Base-by-base conservation (phyloP, 257 asterid species). In the Eustoma russellianum region DNA sequence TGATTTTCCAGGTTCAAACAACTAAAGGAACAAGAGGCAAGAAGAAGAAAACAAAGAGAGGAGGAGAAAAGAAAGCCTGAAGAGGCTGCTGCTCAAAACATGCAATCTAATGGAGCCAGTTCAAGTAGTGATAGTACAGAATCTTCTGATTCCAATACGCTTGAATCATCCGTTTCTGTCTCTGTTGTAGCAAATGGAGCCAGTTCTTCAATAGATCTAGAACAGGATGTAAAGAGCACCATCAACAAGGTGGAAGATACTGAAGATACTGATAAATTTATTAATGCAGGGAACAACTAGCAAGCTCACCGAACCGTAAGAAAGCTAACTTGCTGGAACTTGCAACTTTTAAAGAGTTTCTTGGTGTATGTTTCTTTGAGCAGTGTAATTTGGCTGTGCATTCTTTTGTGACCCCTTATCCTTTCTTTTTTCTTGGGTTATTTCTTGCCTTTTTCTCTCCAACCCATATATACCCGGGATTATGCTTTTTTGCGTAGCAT, bases 21-120 rank as follows among this genome's bases (percentile, higher is more conserved):
- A 68, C 68, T 92, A 43, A 92, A 92, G 70, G 98, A 85, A 79
- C 85, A 92, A 78, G 98, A 92, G 72, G 88, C 84, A 61, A 79
- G 53, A 56, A 75, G 60, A 61, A 77, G 69, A 65, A 61, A 52
- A 55, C 84, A 80, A 74, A 81, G 56, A 65, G 95, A 87, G 72
- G 97, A 80, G 74, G 93, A 81, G 62, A 74, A 51, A 54, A 80
- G 66, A 66, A 79, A 72, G 66, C 68, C 71, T 13, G 80, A 70
- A 66, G 86, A 56, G 72, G 76, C 77, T 40, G 59, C 63, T 17
- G 72, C 70, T 38, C 61, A 67, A 44, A 76, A 49, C 12, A 11
- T 38, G 5, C 43, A 49, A 57, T 54, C 48, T 24, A 66, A 59
- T 24, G 75, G 30, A 66, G 60, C 46, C 60, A 33, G 41, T 38